These are phyloP conservation scores for Danielozyma ontarioensis DNA, from an alignment of 805 yeast genomes.

Conservation along the genomic window DNA sequence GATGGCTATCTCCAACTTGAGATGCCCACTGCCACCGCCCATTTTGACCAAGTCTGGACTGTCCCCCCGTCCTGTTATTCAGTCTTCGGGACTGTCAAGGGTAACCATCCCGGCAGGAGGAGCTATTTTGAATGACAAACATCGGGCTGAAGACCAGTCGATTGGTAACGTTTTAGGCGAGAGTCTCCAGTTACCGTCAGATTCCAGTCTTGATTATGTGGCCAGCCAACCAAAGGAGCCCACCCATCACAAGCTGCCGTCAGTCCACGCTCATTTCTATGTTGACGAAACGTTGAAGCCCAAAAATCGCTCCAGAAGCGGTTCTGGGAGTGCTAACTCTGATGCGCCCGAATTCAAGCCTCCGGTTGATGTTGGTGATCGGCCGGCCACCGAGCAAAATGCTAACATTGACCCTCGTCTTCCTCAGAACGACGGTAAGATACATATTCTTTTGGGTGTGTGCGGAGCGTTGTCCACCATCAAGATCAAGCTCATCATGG, in stretches of 20 bases:
- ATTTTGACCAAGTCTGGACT: constrained; percentile 32
- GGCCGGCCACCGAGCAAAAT: constrained; percentile 42
- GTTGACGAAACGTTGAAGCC: constrained; percentile 63
- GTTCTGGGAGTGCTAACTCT: constrained; percentile 27
- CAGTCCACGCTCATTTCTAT: constrained; percentile 77
- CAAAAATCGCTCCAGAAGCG: constrained; percentile 32
- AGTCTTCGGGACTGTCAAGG: constrained; percentile 5
- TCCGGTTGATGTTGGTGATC: background rate
- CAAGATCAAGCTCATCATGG: constrained; percentile 49
- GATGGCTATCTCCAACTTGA: constrained; percentile 51
- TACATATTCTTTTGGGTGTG: constrained; percentile 52
- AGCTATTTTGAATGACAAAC: constrained; percentile 30
- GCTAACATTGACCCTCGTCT: constrained; percentile 57
- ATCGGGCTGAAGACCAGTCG: constrained; percentile 2
- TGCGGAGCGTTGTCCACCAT: constrained; percentile 52
- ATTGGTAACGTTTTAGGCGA: background rate
- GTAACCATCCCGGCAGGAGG: constrained; percentile 44
- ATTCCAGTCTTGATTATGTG: background rate
- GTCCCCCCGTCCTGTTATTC: background rate
- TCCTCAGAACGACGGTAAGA: constrained; percentile 55
- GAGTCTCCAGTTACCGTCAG: background rate
- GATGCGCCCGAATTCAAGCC: constrained; percentile 12
- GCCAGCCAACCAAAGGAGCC: background rate
- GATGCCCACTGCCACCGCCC: constrained; percentile 75
- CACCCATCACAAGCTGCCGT: constrained; percentile 48